Evolutionary conservation across 495 filamentous ascomycete species (phyloP), one percentile per base, ranked within the genome.

Genomic region (Penicillium goetzii): DNA sequence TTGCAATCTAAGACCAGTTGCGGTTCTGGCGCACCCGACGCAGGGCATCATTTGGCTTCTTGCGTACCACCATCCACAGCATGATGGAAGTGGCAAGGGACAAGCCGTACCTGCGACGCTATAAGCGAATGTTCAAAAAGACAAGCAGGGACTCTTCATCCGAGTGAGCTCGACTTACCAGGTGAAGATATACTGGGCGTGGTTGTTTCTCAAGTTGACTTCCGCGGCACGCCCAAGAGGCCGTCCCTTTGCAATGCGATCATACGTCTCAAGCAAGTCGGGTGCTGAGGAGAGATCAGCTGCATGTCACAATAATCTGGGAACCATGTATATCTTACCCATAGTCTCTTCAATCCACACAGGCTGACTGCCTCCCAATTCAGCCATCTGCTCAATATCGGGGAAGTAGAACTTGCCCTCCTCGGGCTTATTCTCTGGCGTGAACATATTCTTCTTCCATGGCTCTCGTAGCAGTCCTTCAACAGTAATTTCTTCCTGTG

Each of bases 271-370:
- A 30, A 97, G 68, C 60, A 95, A 78, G 75, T 95, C 91, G 54
- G 91, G 90, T 59, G 88, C 92, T 95, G 50, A 21, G 45, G 58
- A 59, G 55, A 11, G 65, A 60, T 69, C 56, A 70, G 51, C 57
- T 25, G 49, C 56, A 59, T 59, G 60, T 50, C 15, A 60, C 9
- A 30, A 38, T 45, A 32, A 1, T 30, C 57, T 17, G 58, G 30
- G 19, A 0, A 51, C 19, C 32, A 47, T 40, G 28, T 34, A 38
- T 63, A 43, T 61, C 72, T 66, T 76, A 96, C 93, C 84, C 90
- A 96, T 96, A 61, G 94, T 99, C 81, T 95, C 88, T 78, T 99
- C 96, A 72, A 99, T 81, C 93, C 92, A 97, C 57, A 99, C 90
- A 7, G 92, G 81, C 80, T 96, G 91, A 65, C 90, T 92, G 1